Evolutionary conservation across 176 grass and related monocot species (phyloP).

Genomic region (Zea luxurians): DNA sequence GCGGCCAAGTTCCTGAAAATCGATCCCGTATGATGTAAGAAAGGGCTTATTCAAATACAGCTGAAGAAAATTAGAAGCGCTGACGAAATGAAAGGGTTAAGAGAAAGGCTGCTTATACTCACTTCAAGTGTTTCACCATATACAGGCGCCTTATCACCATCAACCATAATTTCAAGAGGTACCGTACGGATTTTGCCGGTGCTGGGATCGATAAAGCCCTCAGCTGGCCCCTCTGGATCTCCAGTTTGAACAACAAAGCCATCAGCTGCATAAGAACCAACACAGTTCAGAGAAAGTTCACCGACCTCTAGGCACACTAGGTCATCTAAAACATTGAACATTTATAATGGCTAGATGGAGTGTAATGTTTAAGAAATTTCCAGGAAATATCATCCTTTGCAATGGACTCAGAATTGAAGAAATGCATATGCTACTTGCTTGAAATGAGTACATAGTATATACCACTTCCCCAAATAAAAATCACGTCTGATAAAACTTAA

Average conservation of each 20-base stretch:
- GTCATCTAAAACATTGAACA: conserved; percentile 9
- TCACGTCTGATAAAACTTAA: not conserved
- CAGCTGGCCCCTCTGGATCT: conserved; percentile 87
- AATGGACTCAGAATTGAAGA: not conserved
- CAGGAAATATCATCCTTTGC: not conserved
- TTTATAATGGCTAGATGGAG: not conserved
- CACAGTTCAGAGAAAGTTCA: conserved; percentile 2
- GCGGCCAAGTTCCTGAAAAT: conserved; percentile 81
- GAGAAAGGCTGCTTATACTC: conserved; percentile 3
- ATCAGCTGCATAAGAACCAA: conserved; percentile 70
- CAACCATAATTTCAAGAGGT: conserved; percentile 87
- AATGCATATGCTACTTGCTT: not conserved
- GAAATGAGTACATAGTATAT: not conserved
- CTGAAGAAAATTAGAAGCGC: conserved; percentile 15
- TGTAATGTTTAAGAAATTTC: not conserved
- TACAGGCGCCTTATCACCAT: conserved; percentile 71
- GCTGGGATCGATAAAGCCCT: conserved; percentile 91
- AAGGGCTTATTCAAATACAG: conserved; percentile 19
- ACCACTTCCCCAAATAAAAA: not conserved
- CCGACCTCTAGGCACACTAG: conserved; percentile 18
- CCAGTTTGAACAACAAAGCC: conserved; percentile 99
- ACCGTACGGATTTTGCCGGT: conserved; percentile 73
- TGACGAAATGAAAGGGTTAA: conserved; percentile 9
- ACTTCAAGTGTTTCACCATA: conserved; percentile 97
- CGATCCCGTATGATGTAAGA: not conserved